A percentile compares a stretch with the other conserved stretches of the same genome.
These are phyloP conservation scores for Boletellus sp. DNA, from an alignment of 1,284 basidiomycete genomes.

Conservation along the genomic window DNA sequence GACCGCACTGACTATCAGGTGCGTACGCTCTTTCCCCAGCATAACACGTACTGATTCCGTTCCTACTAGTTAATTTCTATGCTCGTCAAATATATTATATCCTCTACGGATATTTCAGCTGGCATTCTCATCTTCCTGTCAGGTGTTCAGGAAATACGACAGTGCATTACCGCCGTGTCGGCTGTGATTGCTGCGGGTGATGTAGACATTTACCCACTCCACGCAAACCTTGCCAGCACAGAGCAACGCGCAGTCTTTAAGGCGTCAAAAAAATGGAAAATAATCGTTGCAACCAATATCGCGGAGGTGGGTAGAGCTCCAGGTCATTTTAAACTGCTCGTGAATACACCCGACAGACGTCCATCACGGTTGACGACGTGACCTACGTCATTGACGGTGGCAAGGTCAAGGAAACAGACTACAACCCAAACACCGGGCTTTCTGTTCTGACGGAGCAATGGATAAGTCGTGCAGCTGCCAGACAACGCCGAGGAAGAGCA, in stretches of 20 bases:
- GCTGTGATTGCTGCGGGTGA: conserved; percentile 32
- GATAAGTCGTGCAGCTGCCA: conserved; percentile 78
- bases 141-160: conserved; percentile 84
- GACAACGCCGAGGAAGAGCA: conserved; percentile 86
- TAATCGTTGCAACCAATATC: conserved; percentile 89
- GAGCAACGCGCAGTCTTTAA: conserved; percentile 84
- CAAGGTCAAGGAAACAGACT: conserved; percentile 86
- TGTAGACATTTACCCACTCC: conserved; percentile 76
- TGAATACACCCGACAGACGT: conserved; percentile 55
- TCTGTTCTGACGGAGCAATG: conserved; percentile 78
- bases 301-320: conserved; percentile 54
- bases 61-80: conserved; percentile 59
- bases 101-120: conserved; percentile 44
- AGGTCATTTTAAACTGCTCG: conserved; percentile 1
- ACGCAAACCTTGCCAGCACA: conserved; percentile 83
- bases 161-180: conserved; percentile 72
- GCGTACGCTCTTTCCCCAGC: conserved; percentile 5
- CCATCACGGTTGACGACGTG: conserved; percentile 91
- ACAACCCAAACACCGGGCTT: conserved; percentile 74
- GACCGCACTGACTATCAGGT: conserved; percentile 78
- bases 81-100: conserved; percentile 65
- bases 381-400: conserved; percentile 85
- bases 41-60: not conserved
- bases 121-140: conserved; percentile 87
- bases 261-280: conserved; percentile 69